Conservation (phyloP, 345 rosid genomes). For the Brassica napus region Da-Ae NC_063445.1:57069501-57070000, state of each 20-base stretch:
- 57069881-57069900: neutral
- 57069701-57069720: neutral
- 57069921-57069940: neutral
- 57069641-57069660: neutral
- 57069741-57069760: neutral
- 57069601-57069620: neutral
- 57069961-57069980: neutral
- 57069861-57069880: neutral
- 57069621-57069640: conserved; percentile 2
- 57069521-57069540: neutral
- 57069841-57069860: neutral
- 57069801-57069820: neutral
- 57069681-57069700: neutral
- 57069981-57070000: neutral
- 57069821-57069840: neutral
- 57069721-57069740: too few relatives aligned
- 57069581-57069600: conserved; percentile 4
- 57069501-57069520: conserved; percentile 20
- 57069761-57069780: neutral
- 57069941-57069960: neutral
- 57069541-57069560: conserved; percentile 10
- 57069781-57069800: neutral
- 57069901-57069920: neutral
- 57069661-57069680: neutral
- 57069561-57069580: neutral